Evolutionary conservation across 441 rosid genomes (phyloP).

Genomic region (Populus hybrid): DNA sequence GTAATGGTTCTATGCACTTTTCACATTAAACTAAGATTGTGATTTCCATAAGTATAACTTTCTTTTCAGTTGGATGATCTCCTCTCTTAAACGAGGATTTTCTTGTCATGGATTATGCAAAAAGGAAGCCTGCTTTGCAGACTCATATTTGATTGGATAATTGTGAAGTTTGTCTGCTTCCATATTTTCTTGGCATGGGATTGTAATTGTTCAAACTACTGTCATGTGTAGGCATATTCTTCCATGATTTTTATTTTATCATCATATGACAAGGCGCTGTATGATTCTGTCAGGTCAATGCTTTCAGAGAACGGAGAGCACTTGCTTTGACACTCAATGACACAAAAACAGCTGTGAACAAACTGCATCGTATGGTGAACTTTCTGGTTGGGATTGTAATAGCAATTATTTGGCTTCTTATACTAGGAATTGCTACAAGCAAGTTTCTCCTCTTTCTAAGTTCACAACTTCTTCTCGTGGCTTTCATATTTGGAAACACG

Average conservation of each 20-base stretch:
- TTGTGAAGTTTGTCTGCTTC: neutral
- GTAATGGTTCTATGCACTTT: no score
- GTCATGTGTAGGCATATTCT: neutral
- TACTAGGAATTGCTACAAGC: conserved; percentile 63
- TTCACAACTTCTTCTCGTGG: conserved; percentile 72
- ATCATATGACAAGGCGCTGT: neutral
- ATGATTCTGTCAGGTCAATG: conserved; percentile 54
- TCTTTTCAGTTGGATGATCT: no score
- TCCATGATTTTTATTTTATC: no score
- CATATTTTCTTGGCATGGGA: neutral
- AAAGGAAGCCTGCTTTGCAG: neutral
- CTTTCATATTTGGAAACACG: conserved; percentile 80
- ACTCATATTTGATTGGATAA: neutral
- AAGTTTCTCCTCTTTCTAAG: conserved; percentile 47
- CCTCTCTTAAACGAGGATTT: no score
- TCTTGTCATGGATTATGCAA: neutral
- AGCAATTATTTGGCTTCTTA: conserved; percentile 55
- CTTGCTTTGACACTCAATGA: conserved; percentile 80
- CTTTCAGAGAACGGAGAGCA: conserved; percentile 81
- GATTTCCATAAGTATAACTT: no score
- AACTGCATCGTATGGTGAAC: conserved; percentile 61
- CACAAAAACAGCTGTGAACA: conserved; percentile 84
- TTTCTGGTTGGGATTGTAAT: conserved; percentile 40
- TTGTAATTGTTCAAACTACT: neutral
- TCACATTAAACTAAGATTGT: no score